These are phyloP conservation scores for Apiospora koreana DNA, from an alignment of 2,329 filamentous ascomycete genomes.

Conservation along the genomic window DNA sequence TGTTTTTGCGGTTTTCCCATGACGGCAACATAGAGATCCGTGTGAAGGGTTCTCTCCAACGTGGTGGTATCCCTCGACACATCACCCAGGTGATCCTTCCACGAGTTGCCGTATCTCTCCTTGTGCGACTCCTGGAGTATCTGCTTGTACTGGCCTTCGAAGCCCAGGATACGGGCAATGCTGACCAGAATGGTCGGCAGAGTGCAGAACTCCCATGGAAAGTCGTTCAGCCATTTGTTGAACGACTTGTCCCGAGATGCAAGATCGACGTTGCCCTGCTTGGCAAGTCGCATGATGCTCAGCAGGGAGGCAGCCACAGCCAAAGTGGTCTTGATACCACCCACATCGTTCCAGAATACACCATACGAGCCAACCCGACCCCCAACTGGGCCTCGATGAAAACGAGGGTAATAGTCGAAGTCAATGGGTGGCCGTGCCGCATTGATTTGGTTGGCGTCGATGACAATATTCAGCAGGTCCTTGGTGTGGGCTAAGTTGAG, in stretches of 20 bases:
- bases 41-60: constrained; percentile 18
- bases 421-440: constrained; percentile 15
- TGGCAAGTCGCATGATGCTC: constrained; percentile 17
- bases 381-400: constrained; percentile 17
- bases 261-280: constrained; percentile 21
- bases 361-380: constrained; percentile 22
- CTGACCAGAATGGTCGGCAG: constrained; percentile 21
- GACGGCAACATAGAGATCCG: constrained; percentile 22
- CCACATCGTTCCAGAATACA: constrained; percentile 22
- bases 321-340: constrained; percentile 17
- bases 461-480: constrained; percentile 21
- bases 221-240: constrained; percentile 26
- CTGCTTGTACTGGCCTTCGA: background rate
- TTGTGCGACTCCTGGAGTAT: background rate
- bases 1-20: constrained; percentile 17
- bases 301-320: constrained; percentile 21
- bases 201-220: constrained; percentile 23
- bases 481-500: constrained; percentile 26
- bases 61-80: background rate
- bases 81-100: background rate
- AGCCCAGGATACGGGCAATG: background rate
- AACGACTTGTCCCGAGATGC: constrained; percentile 27
- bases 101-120: background rate
- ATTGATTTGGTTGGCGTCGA: constrained; percentile 18
- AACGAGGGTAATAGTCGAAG: constrained; percentile 20